These are phyloP conservation scores for Tremellales sp. DNA, from an alignment of 1,284 basidiomycete species.

Conservation along the genomic window DNA sequence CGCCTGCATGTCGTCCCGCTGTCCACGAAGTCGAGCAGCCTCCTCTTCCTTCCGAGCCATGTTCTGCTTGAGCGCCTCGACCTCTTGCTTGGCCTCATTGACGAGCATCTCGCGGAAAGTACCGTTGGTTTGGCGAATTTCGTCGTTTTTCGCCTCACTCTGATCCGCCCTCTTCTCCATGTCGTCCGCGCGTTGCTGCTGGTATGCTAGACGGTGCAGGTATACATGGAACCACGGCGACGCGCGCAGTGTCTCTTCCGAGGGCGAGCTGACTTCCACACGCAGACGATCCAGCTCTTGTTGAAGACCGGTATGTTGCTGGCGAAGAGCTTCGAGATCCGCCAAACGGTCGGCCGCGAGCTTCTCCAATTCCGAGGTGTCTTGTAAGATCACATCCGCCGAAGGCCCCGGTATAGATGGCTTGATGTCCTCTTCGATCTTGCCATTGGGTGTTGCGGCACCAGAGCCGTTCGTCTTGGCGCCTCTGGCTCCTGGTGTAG, in stretches of 20 bases:
- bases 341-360: slow-evolving; percentile 28
- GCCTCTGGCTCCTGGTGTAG: slow-evolving; percentile 18
- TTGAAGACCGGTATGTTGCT: slow-evolving; percentile 25
- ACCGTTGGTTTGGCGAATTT: slow-evolving; percentile 30
- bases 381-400: slow-evolving; percentile 17
- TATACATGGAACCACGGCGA: slow-evolving; percentile 45
- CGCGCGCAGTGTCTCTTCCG: slow-evolving; percentile 32
- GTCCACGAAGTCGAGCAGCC: slow-evolving; percentile 68
- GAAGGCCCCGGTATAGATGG: slow-evolving; percentile 8
- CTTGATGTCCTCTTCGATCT: slow-evolving; percentile 19
- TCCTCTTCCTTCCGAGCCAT: slow-evolving; percentile 65
- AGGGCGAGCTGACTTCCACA: slow-evolving; percentile 29
- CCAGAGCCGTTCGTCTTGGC: slow-evolving; percentile 35
- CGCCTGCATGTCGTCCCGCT: slow-evolving; percentile 69
- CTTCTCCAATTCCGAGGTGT: slow-evolving; percentile 34
- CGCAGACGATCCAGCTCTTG: slow-evolving; percentile 37
- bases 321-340: slow-evolving; percentile 26
- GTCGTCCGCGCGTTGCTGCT: slow-evolving; percentile 29
- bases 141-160: slow-evolving; percentile 34
- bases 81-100: slow-evolving; percentile 32
- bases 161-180: slow-evolving; percentile 29
- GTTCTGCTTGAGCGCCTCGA: slow-evolving; percentile 22
- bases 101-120: slow-evolving; percentile 40
- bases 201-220: slow-evolving; percentile 33
- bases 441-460: slow-evolving; percentile 54